Conservation (phyloP, 768 basidiomycete genomes). For the Agrocybe praecox region DNA sequence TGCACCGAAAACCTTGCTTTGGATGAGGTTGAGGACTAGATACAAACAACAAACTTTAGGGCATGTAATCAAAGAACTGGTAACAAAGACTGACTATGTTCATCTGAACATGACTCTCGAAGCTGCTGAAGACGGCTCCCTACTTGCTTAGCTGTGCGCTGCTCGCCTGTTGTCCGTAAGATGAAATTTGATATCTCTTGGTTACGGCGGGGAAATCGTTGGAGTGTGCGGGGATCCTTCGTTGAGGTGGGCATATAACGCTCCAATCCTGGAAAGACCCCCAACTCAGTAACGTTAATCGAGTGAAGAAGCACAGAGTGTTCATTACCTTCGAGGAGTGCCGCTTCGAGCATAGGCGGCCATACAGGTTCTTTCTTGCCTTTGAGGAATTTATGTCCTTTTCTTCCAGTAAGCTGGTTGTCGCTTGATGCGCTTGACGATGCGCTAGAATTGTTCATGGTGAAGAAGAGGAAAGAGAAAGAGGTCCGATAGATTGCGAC, state of each 20-base stretch:
- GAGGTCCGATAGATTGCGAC: neutral
- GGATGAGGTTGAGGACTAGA: slow-evolving; percentile 19
- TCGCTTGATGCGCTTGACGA: neutral
- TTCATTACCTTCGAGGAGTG: slow-evolving; percentile 59
- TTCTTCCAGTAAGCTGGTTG: slow-evolving; percentile 42
- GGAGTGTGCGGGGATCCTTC: slow-evolving; percentile 53
- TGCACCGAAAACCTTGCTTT: slow-evolving; percentile 12
- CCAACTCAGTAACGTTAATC: neutral
- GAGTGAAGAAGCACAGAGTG: slow-evolving; percentile 2
- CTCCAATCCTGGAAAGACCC: slow-evolving; percentile 44
- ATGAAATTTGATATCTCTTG: slow-evolving; percentile 69
- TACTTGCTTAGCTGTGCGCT: slow-evolving; percentile 68
- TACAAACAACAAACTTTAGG: neutral
- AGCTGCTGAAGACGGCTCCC: slow-evolving; percentile 72
- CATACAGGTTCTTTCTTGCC: slow-evolving; percentile 54
- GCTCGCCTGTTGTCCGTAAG: slow-evolving; percentile 52
- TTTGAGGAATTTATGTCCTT: slow-evolving; percentile 60
- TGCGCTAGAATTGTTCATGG: neutral
- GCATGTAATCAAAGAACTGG: neutral
- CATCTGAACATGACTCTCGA: slow-evolving; percentile 60
- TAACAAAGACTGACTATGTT: slow-evolving; percentile 46
- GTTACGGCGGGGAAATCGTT: slow-evolving; percentile 69
- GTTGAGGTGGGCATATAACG: slow-evolving; percentile 56
- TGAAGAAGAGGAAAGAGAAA: neutral
- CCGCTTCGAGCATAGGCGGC: slow-evolving; percentile 63